Conservation (phyloP, 257 asterid species). For the Ballota nigra region DNA sequence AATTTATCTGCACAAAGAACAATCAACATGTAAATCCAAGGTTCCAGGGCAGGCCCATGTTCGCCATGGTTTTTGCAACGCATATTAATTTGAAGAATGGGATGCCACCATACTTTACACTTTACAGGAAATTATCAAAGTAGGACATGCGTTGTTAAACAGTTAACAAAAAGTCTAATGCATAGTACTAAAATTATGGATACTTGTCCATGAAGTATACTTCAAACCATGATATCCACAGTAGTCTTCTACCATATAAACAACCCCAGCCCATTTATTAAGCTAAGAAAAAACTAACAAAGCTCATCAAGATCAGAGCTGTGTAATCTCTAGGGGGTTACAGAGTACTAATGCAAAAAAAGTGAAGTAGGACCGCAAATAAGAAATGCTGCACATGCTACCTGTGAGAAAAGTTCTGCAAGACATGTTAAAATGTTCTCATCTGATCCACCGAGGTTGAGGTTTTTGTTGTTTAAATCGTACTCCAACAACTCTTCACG, state of each 20-base stretch:
- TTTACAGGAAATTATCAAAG: background rate
- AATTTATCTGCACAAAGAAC: conserved; percentile 50
- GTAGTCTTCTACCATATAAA: conserved; percentile 6
- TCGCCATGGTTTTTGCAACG: background rate
- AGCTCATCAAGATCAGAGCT: background rate
- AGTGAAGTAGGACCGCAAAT: background rate
- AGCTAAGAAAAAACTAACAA: background rate
- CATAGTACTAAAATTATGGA: background rate
- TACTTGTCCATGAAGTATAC: background rate
- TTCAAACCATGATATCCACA: conserved; percentile 8
- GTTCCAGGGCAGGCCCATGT: background rate
- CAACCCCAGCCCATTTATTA: background rate
- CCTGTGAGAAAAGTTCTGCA: conserved; percentile 82
- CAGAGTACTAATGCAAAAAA: background rate
- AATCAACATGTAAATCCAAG: background rate
- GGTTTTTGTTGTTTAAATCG: conserved; percentile 48
- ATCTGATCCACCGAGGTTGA: conserved; percentile 49
- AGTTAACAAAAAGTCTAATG: background rate
- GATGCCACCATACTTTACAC: background rate
- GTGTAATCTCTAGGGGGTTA: background rate
- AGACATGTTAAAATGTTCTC: conserved; percentile 81
- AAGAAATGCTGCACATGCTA: conserved; percentile 22
- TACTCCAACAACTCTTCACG: conserved; percentile 76
- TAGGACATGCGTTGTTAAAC: background rate
- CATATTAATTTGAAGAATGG: background rate